Percentiles rank a stretch among this genome's conserved stretches.
Conservation (phyloP, 345 rosid species). For the Dipteronia dyeriana region DNA sequence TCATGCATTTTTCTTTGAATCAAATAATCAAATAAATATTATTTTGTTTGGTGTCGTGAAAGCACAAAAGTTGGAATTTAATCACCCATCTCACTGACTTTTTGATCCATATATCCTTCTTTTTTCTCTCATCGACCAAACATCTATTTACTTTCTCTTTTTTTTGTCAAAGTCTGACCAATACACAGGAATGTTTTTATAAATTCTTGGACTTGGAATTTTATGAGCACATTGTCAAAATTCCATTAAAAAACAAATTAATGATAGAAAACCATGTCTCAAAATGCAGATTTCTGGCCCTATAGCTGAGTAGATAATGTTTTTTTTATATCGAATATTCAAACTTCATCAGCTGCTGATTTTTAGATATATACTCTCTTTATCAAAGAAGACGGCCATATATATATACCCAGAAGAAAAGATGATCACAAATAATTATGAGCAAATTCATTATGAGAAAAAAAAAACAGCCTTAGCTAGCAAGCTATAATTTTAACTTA, state of each 20-base stretch:
- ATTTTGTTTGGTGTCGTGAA: conserved; percentile 3
- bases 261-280: neutral
- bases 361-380: neutral
- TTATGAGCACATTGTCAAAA: neutral
- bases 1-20: neutral
- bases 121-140: neutral
- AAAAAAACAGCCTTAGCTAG: neutral
- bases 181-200: neutral
- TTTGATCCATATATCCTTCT: neutral
- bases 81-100: conserved; percentile 25
- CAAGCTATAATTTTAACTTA: neutral
- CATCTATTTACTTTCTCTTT: neutral
- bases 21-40: too few species aligned
- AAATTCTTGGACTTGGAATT: neutral
- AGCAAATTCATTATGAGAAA: neutral
- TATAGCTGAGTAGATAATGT: neutral
- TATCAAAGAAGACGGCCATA: neutral
- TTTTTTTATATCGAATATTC: neutral
- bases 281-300: neutral
- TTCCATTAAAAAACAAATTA: neutral
- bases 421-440: neutral
- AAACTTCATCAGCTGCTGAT: neutral
- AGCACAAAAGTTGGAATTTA: conserved; percentile 25
- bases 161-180: neutral
- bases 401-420: too few species aligned